Percentiles rank a stretch among this genome's conserved stretches.
These are phyloP conservation scores for Nitzschia sp. DNA, from an alignment of 108 stramenopile genomes.

Conservation along the genomic window DNA sequence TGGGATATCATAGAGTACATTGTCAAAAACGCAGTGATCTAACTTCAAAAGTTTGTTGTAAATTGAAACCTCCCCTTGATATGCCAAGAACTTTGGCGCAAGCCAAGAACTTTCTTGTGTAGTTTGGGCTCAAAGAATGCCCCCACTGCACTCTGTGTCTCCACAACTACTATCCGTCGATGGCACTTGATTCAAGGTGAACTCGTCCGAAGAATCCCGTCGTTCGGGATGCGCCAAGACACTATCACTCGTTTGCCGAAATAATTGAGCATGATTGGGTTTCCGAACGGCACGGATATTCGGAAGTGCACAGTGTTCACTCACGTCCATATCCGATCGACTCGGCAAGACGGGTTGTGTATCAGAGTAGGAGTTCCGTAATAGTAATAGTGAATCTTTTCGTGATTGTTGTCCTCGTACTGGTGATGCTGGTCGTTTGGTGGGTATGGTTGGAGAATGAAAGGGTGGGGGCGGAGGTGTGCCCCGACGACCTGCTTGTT, in stretches of 20 bases:
- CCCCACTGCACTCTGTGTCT: too few relatives aligned
- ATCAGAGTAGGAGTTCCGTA: not conserved
- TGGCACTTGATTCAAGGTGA: too few relatives aligned
- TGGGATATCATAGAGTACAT: too few relatives aligned
- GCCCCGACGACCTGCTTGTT: too few relatives aligned
- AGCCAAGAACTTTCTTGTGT: too few relatives aligned
- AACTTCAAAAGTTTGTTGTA: too few relatives aligned
- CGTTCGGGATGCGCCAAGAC: not conserved
- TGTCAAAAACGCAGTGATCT: too few relatives aligned
- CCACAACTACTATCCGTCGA: too few relatives aligned
- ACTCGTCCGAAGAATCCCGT: not conserved
- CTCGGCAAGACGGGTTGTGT: not conserved
- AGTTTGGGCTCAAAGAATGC: not conserved
- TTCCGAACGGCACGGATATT: not conserved
- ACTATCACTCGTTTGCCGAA: not conserved
- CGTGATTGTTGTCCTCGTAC: not conserved
- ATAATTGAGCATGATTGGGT: not conserved
- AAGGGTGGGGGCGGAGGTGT: too few relatives aligned
- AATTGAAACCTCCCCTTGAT: too few relatives aligned
- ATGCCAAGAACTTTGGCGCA: too few relatives aligned
- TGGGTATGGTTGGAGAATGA: not conserved
- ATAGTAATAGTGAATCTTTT: too few relatives aligned
- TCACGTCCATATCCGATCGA: not conserved
- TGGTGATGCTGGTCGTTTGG: not conserved
- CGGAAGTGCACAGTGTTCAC: not conserved